A percentile compares a stretch with the other conserved stretches of the same genome.
Conservation (phyloP, 352 stramenopile species). For the Elongisporangium anandrum region DNA sequence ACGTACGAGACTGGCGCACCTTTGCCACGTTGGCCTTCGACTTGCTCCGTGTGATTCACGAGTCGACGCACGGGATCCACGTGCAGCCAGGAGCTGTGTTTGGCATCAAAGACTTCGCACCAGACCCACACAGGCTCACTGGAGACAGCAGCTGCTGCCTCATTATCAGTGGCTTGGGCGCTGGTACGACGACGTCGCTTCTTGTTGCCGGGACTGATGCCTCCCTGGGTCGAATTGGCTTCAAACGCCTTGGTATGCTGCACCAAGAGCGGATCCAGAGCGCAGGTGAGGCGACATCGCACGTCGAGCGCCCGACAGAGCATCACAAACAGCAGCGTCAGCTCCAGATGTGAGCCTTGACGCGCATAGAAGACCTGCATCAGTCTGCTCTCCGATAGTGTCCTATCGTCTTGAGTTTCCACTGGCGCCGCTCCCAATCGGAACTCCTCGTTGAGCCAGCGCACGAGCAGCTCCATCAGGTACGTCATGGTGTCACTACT, state of each 20-base stretch:
- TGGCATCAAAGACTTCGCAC: slow-evolving; percentile 61
- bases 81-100: slow-evolving; percentile 44
- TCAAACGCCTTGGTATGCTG: slow-evolving; percentile 44
- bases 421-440: slow-evolving; percentile 3
- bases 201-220: slow-evolving; percentile 9
- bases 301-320: slow-evolving; percentile 54
- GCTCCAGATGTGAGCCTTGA: slow-evolving; percentile 34
- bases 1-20: slow-evolving; percentile 56
- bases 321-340: slow-evolving; percentile 57
- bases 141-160: not conserved
- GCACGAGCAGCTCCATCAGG: slow-evolving; percentile 56
- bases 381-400: slow-evolving; percentile 41
- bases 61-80: slow-evolving; percentile 50
- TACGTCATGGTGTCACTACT: slow-evolving; percentile 36
- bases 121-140: slow-evolving; percentile 46
- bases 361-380: slow-evolving; percentile 49
- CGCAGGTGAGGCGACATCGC: slow-evolving; percentile 41
- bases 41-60: slow-evolving; percentile 38
- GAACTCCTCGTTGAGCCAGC: slow-evolving; percentile 64
- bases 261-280: slow-evolving; percentile 49
- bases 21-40: slow-evolving; percentile 47
- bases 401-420: slow-evolving; percentile 5
- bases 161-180: slow-evolving; percentile 1
- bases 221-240: slow-evolving; percentile 5
- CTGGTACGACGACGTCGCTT: slow-evolving; percentile 7